Evolutionary conservation across 345 rosid genomes (phyloP).

Genomic region (Moricandia arvensis): DNA sequence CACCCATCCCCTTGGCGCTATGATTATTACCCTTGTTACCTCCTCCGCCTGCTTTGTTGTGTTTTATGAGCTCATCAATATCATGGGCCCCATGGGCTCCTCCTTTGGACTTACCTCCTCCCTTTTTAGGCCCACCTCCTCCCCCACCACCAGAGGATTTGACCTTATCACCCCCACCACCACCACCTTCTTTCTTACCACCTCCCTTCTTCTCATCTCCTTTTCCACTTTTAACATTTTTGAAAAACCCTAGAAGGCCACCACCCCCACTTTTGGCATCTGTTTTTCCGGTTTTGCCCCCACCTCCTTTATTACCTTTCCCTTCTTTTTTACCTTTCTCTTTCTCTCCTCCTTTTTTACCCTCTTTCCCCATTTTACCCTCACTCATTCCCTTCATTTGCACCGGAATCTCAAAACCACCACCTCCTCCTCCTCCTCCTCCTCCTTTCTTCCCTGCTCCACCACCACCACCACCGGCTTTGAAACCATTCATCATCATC

Average conservation of each 20-base stretch:
- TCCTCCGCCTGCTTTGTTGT: constrained; percentile 36
- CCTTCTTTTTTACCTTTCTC: constrained; percentile 40
- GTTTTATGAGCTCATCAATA: constrained; percentile 45
- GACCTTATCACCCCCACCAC: constrained; percentile 37
- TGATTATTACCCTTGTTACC: constrained; percentile 40
- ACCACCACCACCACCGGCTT: constrained; percentile 25
- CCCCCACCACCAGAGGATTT: constrained; percentile 35
- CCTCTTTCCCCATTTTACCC: constrained; percentile 44
- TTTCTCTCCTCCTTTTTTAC: constrained; percentile 40
- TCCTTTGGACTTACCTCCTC: constrained; percentile 41
- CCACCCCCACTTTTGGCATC: constrained; percentile 40
- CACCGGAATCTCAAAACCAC: constrained; percentile 58
- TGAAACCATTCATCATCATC: constrained; percentile 51
- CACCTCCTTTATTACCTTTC: constrained; percentile 42
- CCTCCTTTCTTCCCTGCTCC: constrained; percentile 42
- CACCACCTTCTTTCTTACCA: constrained; percentile 38
- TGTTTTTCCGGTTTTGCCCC: constrained; percentile 40
- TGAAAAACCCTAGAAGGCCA: constrained; percentile 44
- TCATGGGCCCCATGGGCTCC: constrained; percentile 46
- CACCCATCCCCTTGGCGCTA: constrained; percentile 10
- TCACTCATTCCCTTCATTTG: constrained; percentile 48
- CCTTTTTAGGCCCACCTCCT: constrained; percentile 49
- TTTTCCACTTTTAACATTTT: constrained; percentile 49
- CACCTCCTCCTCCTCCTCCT: constrained; percentile 46
- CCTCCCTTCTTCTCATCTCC: constrained; percentile 27